Percentiles rank a stretch among this genome's conserved stretches.
Evolutionary conservation across 2,329 filamentous ascomycete genomes (phyloP).

Genomic region (Hortaea sp.): DNA sequence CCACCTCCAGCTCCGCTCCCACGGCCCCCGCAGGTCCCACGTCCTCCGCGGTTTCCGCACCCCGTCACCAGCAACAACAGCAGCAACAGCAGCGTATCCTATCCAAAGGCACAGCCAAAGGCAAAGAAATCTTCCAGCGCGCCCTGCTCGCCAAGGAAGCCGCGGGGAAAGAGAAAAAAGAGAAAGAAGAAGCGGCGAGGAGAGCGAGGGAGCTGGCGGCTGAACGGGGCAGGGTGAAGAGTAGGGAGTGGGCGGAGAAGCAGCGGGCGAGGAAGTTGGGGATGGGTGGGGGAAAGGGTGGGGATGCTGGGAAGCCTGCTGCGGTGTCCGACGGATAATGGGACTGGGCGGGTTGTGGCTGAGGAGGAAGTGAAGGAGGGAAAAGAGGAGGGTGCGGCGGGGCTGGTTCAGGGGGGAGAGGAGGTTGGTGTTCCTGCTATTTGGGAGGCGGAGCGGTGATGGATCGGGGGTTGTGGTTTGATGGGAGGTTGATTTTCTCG

Average conservation of each 20-base stretch:
- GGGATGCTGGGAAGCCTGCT: conserved; percentile 3
- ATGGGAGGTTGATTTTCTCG: too few species aligned
- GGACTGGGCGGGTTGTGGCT: neutral
- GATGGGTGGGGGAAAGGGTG: conserved; percentile 2
- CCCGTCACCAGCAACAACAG: too few species aligned
- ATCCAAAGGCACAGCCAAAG: conserved; percentile 28
- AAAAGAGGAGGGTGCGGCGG: neutral
- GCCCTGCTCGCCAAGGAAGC: conserved; percentile 32
- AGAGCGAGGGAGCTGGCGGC: conserved; percentile 37
- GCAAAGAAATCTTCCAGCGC: conserved; percentile 37
- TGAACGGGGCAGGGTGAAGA: conserved; percentile 33
- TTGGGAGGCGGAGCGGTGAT: neutral
- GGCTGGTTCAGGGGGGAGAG: neutral
- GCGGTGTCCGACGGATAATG: neutral
- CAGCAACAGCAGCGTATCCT: conserved; percentile 1
- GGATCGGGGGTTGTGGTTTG: neutral
- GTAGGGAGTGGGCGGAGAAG: conserved; percentile 41
- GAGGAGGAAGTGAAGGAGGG: neutral
- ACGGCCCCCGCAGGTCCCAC: neutral
- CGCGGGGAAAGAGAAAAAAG: conserved; percentile 30
- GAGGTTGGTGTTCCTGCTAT: neutral
- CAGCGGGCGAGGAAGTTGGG: conserved; percentile 28
- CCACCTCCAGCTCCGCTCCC: conserved; percentile 1
- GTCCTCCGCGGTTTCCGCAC: neutral
- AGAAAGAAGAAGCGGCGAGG: conserved; percentile 40